phyloP scores from a whole-genome alignment of 805 yeast genomes.

The Candida suzukii region DNA sequence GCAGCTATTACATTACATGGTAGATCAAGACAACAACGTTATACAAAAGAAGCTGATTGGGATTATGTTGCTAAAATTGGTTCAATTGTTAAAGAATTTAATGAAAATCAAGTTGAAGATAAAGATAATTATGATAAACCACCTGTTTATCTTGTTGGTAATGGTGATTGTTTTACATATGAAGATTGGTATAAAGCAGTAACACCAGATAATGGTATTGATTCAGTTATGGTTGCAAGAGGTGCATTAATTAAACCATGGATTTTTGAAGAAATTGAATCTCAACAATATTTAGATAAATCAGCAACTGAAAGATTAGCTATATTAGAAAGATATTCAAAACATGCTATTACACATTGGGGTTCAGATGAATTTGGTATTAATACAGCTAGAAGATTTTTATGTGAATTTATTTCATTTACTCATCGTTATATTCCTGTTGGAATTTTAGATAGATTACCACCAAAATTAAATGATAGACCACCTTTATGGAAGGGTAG shows the following conservation, averaged over 20 bases:
- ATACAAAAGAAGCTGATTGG: conserved; percentile 92
- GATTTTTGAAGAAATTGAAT: conserved; percentile 94
- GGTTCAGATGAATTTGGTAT: conserved; percentile 96
- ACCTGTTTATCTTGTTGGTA: conserved; percentile 82
- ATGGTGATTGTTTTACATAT: conserved; percentile 85
- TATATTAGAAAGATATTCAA: conserved; percentile 58
- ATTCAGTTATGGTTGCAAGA: conserved; percentile 94
- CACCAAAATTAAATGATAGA: conserved; percentile 86
- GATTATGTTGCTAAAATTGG: conserved; percentile 75
- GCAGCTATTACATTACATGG: conserved; percentile 95
- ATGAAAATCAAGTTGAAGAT: conserved; percentile 47
- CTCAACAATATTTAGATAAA: conserved; percentile 86
- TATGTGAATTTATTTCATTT: conserved; percentile 92
- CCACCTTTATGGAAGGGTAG: conserved; percentile 94
- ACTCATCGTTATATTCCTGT: conserved; percentile 93
- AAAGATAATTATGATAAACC: conserved; percentile 51
- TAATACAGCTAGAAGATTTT: conserved; percentile 75
- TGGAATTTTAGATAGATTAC: conserved; percentile 83
- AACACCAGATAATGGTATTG: conserved; percentile 60
- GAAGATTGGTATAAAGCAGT: conserved; percentile 86
- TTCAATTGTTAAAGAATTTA: conserved; percentile 51
- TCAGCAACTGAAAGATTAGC: conserved; percentile 85
- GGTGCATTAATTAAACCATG: conserved; percentile 98
- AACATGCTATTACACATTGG: conserved; percentile 92
- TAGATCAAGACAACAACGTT: conserved; percentile 92